Percentiles rank a stretch among this genome's conserved stretches.
These are phyloP conservation scores for Arthromyces matolae DNA, from an alignment of 768 basidiomycete genomes.

Conservation along the genomic window DNA sequence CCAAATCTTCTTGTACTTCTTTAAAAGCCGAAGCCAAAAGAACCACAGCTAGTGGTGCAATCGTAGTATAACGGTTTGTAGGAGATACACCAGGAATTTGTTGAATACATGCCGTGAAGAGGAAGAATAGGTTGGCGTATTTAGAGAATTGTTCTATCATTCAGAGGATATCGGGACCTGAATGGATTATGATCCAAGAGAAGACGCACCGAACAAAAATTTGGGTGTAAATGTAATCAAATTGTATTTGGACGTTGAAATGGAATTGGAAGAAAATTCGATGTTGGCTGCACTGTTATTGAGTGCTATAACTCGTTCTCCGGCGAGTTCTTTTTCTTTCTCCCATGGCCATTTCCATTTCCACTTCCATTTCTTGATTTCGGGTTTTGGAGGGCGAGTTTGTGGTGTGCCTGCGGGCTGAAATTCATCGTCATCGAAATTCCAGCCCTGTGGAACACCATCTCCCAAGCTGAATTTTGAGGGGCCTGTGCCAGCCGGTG, in stretches of 20 bases:
- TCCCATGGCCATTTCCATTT: slow-evolving; percentile 86
- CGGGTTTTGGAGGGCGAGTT: slow-evolving; percentile 45
- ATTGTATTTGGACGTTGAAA: slow-evolving; percentile 96
- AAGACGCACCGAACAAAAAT: slow-evolving; percentile 77
- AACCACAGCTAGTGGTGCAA: slow-evolving; percentile 84
- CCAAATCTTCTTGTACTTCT: slow-evolving; percentile 91
- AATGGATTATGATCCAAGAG: neutral
- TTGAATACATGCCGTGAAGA: slow-evolving; percentile 96
- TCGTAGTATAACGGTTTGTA: slow-evolving; percentile 92
- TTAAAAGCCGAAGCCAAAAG: slow-evolving; percentile 93
- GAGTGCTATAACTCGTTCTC: slow-evolving; percentile 78
- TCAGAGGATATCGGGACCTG: slow-evolving; percentile 1
- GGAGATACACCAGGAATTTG: slow-evolving; percentile 98
- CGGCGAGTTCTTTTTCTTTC: slow-evolving; percentile 58
- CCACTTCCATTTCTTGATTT: slow-evolving; percentile 40
- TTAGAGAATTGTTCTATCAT: slow-evolving; percentile 91
- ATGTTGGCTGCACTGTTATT: slow-evolving; percentile 68
- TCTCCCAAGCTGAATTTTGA: slow-evolving; percentile 44
- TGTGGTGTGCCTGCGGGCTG: slow-evolving; percentile 32
- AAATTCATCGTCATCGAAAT: slow-evolving; percentile 64
- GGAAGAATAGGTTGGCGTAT: slow-evolving; percentile 98
- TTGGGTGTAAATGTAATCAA: slow-evolving; percentile 83
- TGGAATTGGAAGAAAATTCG: slow-evolving; percentile 75
- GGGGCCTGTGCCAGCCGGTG: slow-evolving; percentile 53
- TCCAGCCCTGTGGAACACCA: slow-evolving; percentile 66